Percentiles rank a stretch among this genome's conserved stretches.
Evolutionary conservation across 495 filamentous ascomycete species (phyloP).

Genomic region (Aspergillus sclerotioniger): DNA sequence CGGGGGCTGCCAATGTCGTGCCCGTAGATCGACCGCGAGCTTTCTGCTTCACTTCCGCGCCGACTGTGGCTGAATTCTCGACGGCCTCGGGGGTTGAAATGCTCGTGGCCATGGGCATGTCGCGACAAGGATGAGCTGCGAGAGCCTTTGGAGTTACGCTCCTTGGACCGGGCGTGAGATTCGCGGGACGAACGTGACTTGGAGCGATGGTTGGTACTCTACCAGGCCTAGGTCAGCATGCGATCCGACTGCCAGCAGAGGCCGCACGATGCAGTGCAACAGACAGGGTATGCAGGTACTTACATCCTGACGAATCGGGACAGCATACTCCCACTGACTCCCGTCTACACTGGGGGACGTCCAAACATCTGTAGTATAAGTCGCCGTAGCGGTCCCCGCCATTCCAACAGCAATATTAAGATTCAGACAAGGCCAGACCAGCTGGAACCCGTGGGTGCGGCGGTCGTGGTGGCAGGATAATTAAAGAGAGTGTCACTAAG

Average conservation of each 20-base stretch:
- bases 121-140: slow-evolving; percentile 43
- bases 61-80: slow-evolving; percentile 50
- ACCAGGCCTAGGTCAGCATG: slow-evolving; percentile 11
- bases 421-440: slow-evolving; percentile 39
- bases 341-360: slow-evolving; percentile 36
- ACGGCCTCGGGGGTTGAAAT: slow-evolving; percentile 32
- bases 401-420: slow-evolving; percentile 33
- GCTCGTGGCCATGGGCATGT: slow-evolving; percentile 31
- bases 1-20: slow-evolving; percentile 34
- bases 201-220: slow-evolving; percentile 31
- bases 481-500: slow-evolving; percentile 5
- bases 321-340: slow-evolving; percentile 44
- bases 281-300: slow-evolving; percentile 6
- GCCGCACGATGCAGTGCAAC: not conserved
- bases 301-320: slow-evolving; percentile 45
- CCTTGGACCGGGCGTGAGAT: slow-evolving; percentile 28
- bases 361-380: slow-evolving; percentile 43
- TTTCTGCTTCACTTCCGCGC: slow-evolving; percentile 55
- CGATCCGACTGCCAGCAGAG: not conserved
- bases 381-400: slow-evolving; percentile 44
- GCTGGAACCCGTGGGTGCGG: slow-evolving; percentile 32
- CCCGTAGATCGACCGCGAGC: slow-evolving; percentile 54
- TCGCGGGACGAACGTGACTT: slow-evolving; percentile 41
- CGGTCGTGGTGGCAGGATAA: slow-evolving; percentile 16
- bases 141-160: slow-evolving; percentile 41